phyloP scores from a whole-genome alignment of 768 basidiomycete species.

The Leccinum arenicola region DNA sequence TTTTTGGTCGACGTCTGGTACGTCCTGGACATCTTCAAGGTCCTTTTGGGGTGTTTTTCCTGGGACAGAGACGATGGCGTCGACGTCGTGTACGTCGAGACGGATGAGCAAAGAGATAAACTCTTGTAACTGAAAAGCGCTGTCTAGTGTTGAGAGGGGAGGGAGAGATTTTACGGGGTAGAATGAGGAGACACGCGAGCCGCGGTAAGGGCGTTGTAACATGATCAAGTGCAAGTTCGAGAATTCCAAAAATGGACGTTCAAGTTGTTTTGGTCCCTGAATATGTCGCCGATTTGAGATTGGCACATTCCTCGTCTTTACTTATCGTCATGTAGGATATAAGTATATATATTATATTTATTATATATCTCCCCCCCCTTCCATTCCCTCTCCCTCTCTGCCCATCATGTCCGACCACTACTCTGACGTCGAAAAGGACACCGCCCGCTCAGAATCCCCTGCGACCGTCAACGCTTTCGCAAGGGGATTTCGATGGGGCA shows the following conservation, averaged over 20 bases:
- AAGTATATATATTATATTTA: background rate
- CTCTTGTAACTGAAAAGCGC: conserved; percentile 93
- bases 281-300: background rate
- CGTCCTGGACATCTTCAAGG: conserved; percentile 17
- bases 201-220: conserved; percentile 60
- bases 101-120: conserved; percentile 88
- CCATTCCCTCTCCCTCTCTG: conserved; percentile 2
- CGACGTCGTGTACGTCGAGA: conserved; percentile 84
- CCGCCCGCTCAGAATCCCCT: conserved; percentile 11
- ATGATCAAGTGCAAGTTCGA: background rate
- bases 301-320: background rate
- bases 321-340: background rate
- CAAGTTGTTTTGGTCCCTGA: background rate
- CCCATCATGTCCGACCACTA: conserved; percentile 25
- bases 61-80: conserved; percentile 76
- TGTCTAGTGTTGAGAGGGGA: conserved; percentile 71
- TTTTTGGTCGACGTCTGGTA: conserved; percentile 23
- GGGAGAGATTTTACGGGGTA: conserved; percentile 75
- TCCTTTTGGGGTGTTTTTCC: conserved; percentile 38
- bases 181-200: conserved; percentile 76
- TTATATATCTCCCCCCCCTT: background rate
- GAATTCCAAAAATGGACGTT: too few relatives aligned
- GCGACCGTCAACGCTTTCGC: conserved; percentile 3
- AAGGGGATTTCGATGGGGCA: conserved; percentile 30
- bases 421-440: conserved; percentile 31